Evolutionary conservation across 495 filamentous ascomycete genomes (phyloP), one percentile per base, ranked within the genome.

Genomic region (Bryoglossum gracile): DNA sequence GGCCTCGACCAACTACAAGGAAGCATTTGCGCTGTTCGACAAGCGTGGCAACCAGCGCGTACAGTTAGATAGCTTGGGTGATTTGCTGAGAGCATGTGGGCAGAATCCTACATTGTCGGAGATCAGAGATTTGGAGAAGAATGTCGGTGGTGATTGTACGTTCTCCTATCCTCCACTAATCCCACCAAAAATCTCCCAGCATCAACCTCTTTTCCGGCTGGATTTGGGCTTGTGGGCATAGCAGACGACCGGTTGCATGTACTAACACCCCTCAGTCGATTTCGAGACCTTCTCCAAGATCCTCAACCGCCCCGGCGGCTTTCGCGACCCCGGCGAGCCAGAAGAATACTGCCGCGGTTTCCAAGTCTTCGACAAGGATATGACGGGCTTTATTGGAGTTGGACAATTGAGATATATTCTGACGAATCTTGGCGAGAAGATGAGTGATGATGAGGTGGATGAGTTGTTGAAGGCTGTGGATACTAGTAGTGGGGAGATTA

Each of bases 1-100:
- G 90, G 88, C 91, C 72, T 90, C 87, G 46, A 97, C 92, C 65
- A 97, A 98, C 81, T 98, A 97, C 87, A 96, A 96, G 76, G 92
- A 98, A 83, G 92, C 92, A 53, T 98, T 98, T 75, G 87, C 89
- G 42, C 87, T 98, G 62, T 98, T 96, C 76, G 92, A 98, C 74
- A 95, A 95, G 78, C 89, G 92, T 60, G 92, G 94, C 60, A 91
- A 84, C 62, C 87, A 87, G 54, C 89, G 86, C 51, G 92, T 97
- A 57, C 65, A 84, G 8, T 75, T 87, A 65, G 85, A 90, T 48
- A 84, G 82, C 45, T 80, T 98, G 14, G 92, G 92, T 24, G 94
- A 98, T 62, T 79, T 98, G 26, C 80, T 98, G 30, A 84, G 94
- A 59, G 92, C 92, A 8, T 98, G 92, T 63, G 92, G 92, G 1